Conservation (phyloP, 2,329 filamentous ascomycete species). For the Aquanectria penicillioides region DNA sequence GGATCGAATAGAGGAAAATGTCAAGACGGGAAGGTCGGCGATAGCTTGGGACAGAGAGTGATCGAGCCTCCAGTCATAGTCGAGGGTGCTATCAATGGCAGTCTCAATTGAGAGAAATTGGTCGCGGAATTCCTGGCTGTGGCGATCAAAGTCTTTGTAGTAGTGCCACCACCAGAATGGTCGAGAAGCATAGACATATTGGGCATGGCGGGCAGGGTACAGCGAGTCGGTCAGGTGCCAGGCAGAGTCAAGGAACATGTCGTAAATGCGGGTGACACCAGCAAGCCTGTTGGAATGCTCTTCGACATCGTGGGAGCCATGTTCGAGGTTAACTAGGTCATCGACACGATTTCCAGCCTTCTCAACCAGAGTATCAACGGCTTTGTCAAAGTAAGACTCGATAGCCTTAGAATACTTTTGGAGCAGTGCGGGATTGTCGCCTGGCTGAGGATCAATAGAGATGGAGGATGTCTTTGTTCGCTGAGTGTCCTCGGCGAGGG, state of each 20-base stretch:
- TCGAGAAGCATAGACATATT: constrained; percentile 47
- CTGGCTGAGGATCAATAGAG: constrained; percentile 36
- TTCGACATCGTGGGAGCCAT: constrained; percentile 9
- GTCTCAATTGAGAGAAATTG: constrained; percentile 40
- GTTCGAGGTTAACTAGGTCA: constrained; percentile 19
- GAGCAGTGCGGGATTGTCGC: constrained; percentile 33
- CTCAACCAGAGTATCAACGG: constrained; percentile 34
- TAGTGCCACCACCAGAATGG: constrained; percentile 55
- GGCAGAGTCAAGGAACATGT: constrained; percentile 51
- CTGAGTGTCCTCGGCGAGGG: constrained; percentile 45
- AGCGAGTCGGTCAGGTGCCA: constrained; percentile 49
- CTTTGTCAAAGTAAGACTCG: constrained; percentile 46
- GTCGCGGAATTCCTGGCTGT: constrained; percentile 43
- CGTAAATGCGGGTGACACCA: constrained; percentile 39
- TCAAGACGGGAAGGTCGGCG: constrained; percentile 47
- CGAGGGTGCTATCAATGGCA: constrained; percentile 41
- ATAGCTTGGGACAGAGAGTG: constrained; percentile 48
- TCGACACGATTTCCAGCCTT: constrained; percentile 29
- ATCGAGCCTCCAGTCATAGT: constrained; percentile 45
- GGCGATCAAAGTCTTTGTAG: constrained; percentile 47
- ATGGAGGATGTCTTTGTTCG: constrained; percentile 46
- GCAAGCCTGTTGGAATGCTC: constrained; percentile 32
- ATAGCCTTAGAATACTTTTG: constrained; percentile 40
- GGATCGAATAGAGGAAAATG: constrained; percentile 45
- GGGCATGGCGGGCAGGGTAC: constrained; percentile 46